These are phyloP conservation scores for Lipomyces sp. DNA, from an alignment of 805 yeast genomes.

Conservation along the genomic window DNA sequence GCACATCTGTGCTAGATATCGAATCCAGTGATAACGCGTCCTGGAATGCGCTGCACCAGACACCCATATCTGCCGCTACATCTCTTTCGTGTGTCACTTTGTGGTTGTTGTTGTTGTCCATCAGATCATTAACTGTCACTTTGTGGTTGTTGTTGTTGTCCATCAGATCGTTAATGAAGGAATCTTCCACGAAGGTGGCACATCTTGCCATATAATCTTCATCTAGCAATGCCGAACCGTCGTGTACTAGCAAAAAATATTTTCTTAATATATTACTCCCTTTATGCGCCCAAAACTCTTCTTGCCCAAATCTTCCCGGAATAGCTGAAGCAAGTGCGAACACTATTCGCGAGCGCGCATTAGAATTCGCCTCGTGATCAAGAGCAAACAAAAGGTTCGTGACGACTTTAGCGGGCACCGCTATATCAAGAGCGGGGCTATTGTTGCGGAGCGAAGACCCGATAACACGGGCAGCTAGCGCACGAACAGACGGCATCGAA, in stretches of 20 bases:
- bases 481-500: constrained; percentile 38
- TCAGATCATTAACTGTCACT: constrained; percentile 1
- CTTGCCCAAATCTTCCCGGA: constrained; percentile 24
- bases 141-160: background rate
- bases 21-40: constrained; percentile 18
- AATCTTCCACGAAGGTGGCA: constrained; percentile 25
- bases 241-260: constrained; percentile 6
- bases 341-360: constrained; percentile 26
- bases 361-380: constrained; percentile 22
- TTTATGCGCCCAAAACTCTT: constrained; percentile 19
- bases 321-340: constrained; percentile 32
- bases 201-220: constrained; percentile 22
- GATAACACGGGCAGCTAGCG: constrained; percentile 56
- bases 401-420: constrained; percentile 21
- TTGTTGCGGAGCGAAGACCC: constrained; percentile 74
- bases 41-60: constrained; percentile 27
- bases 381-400: constrained; percentile 15
- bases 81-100: background rate
- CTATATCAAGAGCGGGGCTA: constrained; percentile 49
- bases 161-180: constrained; percentile 20
- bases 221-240: background rate
- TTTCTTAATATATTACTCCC: constrained; percentile 25
- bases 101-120: background rate
- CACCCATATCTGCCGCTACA: constrained; percentile 16
- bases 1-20: constrained; percentile 7